A percentile compares a stretch with the other conserved stretches of the same genome.
phyloP scores from a whole-genome alignment of 2,329 filamentous ascomycete species.

The Xylariaceae sp. region DNA sequence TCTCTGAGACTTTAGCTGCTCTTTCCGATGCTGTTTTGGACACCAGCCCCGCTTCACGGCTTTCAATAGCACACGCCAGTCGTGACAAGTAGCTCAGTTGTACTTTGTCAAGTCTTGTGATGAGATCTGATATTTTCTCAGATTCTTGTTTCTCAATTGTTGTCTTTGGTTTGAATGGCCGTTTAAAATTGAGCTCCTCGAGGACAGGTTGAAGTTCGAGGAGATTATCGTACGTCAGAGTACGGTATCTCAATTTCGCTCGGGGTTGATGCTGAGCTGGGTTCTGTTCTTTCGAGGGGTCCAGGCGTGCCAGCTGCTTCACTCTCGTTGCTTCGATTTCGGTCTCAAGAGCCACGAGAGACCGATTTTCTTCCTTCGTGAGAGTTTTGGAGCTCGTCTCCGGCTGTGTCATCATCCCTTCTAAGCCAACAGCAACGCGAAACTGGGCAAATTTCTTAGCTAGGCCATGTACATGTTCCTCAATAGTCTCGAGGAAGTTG shows the following conservation, averaged over 20 bases:
- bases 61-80: conserved; percentile 21
- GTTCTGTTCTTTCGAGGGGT: background rate
- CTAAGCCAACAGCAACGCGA: conserved; percentile 49
- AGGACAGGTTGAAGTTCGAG: conserved; percentile 12
- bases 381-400: conserved; percentile 5
- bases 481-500: conserved; percentile 75
- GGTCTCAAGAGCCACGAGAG: conserved; percentile 9
- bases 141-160: conserved; percentile 16
- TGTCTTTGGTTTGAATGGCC: conserved; percentile 14
- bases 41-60: conserved; percentile 26
- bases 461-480: conserved; percentile 62
- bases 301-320: conserved; percentile 9
- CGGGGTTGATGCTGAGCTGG: background rate
- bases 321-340: conserved; percentile 12
- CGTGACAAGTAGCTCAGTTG: conserved; percentile 15
- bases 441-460: conserved; percentile 57
- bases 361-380: conserved; percentile 7
- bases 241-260: background rate
- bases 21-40: conserved; percentile 48
- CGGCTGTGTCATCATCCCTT: conserved; percentile 31
- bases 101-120: conserved; percentile 11
- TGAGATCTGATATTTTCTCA: conserved; percentile 13
- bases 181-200: conserved; percentile 16
- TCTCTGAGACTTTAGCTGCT: conserved; percentile 77
- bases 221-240: conserved; percentile 12